phyloP scores from a whole-genome alignment of 768 basidiomycete species.

The Galerina sulciceps region DNA sequence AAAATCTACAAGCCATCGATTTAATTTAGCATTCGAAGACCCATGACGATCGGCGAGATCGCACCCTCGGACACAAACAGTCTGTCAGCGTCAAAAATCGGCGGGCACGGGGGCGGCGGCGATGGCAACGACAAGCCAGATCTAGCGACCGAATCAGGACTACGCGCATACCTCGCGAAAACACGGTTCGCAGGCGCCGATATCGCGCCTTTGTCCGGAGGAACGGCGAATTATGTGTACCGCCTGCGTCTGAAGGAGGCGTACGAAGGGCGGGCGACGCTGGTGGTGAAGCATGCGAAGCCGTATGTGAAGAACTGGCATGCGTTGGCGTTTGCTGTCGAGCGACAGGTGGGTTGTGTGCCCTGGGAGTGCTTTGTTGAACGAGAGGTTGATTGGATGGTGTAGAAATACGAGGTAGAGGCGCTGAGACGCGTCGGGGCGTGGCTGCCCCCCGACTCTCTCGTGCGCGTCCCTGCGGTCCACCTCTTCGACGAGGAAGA shows the following conservation, averaged over 20 bases:
- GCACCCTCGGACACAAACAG: background rate
- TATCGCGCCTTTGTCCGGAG: constrained; percentile 51
- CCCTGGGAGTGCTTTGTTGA: background rate
- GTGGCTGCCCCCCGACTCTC: constrained; percentile 37
- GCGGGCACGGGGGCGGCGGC: background rate
- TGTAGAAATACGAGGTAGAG: constrained; percentile 45
- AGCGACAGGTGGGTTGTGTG: constrained; percentile 53
- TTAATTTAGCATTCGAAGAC: background rate
- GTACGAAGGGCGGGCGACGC: constrained; percentile 45
- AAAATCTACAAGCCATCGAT: background rate
- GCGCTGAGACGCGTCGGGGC: constrained; percentile 50
- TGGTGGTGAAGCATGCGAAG: constrained; percentile 64
- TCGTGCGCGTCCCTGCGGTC: constrained; percentile 54
- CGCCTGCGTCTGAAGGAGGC: constrained; percentile 48
- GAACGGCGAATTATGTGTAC: constrained; percentile 59
- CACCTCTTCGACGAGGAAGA: constrained; percentile 51
- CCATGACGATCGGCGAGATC: background rate
- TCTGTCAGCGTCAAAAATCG: too few relatives aligned
- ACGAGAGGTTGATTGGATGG: background rate
- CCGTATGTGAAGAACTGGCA: constrained; percentile 38
- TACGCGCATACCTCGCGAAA: constrained; percentile 46
- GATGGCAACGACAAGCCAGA: constrained; percentile 17
- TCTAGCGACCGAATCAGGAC: constrained; percentile 36
- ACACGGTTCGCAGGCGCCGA: constrained; percentile 50
- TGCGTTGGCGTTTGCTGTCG: constrained; percentile 32